Evolutionary conservation across 768 basidiomycete species (phyloP), one percentile per base, ranked within the genome.

Genomic region (Mycena vulgaris): DNA sequence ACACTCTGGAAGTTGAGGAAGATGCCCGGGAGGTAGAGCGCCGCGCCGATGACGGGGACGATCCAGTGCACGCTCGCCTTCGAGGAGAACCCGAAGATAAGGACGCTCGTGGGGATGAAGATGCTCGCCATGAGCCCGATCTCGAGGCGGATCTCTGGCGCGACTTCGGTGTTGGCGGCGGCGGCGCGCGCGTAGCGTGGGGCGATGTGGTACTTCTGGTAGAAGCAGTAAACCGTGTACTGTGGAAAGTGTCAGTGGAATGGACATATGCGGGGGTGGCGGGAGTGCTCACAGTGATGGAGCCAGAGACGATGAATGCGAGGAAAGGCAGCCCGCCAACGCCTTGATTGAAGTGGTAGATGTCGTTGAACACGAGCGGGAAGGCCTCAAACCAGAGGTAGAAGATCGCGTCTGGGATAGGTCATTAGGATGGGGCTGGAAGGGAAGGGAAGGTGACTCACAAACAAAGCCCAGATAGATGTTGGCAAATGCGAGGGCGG

Each of bases 341-440:
- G 14, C 79, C 80, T 27, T 77, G 70, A 42, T 75, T 77, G 77
- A 80, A 82, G 33, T 78, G 77, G 56, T 81, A 81, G 59, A 78
- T 78, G 30, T 70, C 78, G 64, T 69, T 72, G 70, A 81, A 82
- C 3, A 82, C 80, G 28, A 81, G 67, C 4, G 77, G 76, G 71
- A 82, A 82, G 0, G 79, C 77, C 58, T 80, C 78, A 58, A 81
- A 80, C 79, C 78, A 82, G 49, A 80, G 73, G 74, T 79, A 79
- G n/a, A 79, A 74, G 35, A 80, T 63, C 30, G 75, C 79, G 66
- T 80, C 72, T 68, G 11, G 21, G 25, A 31, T 14, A 25, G 13
- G n/a, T 23, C 28, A 35, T 60, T 2, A 62, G 45, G 5, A 14
- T n/a, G 25, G n/a, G 8, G 10, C 37, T 7, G 39, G 31, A 16